These are phyloP conservation scores for Candida suzukii DNA, from an alignment of 805 yeast species.

Conservation along the genomic window DNA sequence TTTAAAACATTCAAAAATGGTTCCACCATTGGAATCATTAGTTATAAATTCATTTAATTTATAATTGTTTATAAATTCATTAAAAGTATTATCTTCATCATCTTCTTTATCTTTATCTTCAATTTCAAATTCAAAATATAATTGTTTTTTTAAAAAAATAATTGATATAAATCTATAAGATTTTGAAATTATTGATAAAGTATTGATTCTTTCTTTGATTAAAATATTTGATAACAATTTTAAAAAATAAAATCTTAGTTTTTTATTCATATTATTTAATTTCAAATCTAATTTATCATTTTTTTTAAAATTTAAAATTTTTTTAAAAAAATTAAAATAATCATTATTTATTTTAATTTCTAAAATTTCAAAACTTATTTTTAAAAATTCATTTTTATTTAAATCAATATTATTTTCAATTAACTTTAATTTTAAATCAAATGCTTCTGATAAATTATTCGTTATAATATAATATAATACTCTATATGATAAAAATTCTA, in stretches of 20 bases:
- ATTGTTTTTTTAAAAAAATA: conserved; percentile 8
- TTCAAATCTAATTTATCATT: background rate
- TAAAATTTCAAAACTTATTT: conserved; percentile 29
- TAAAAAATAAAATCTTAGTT: conserved; percentile 24
- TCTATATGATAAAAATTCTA: conserved; percentile 69
- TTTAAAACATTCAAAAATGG: conserved; percentile 20
- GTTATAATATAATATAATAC: conserved; percentile 72
- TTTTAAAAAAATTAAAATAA: conserved; percentile 45
- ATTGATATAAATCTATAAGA: conserved; percentile 44
- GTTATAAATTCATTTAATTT: conserved; percentile 37
- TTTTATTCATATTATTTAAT: conserved; percentile 14
- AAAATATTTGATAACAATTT: conserved; percentile 45
- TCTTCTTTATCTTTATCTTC: conserved; percentile 14
- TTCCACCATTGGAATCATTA: conserved; percentile 3
- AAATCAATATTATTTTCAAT: conserved; percentile 3
- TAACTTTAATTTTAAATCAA: conserved; percentile 29
- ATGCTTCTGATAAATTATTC: conserved; percentile 51
- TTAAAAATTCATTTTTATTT: conserved; percentile 16
- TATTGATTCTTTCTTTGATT: conserved; percentile 48
- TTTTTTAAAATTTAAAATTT: conserved; percentile 25
- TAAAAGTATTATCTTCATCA: conserved; percentile 32
- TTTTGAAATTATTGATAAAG: conserved; percentile 48
- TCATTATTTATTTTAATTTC: conserved; percentile 32
- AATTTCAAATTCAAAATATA: conserved; percentile 22
- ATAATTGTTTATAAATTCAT: conserved; percentile 14